phyloP scores from a whole-genome alignment of 768 basidiomycete genomes.

The Suillus subalutaceus region DNA sequence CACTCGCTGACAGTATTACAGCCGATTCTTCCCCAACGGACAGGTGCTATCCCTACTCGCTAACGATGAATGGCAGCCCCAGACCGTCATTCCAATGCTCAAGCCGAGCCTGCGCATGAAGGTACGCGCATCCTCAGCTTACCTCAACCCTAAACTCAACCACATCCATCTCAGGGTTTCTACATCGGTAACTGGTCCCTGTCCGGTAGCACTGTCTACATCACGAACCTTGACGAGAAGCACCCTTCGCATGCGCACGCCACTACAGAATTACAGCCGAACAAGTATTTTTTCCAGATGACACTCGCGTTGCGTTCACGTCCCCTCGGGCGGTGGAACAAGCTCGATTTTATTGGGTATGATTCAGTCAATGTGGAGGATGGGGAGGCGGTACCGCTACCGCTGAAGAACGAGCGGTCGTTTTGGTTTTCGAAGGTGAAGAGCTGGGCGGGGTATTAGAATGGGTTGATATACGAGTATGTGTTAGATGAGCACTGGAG shows the following conservation, averaged over 20 bases:
- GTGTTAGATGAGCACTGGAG: background rate
- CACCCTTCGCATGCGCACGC: conserved; percentile 16
- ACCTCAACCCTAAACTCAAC: conserved; percentile 6
- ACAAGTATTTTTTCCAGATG: conserved; percentile 77
- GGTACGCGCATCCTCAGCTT: conserved; percentile 38
- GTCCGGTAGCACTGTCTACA: conserved; percentile 57
- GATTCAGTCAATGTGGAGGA: conserved; percentile 75
- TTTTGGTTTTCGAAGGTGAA: conserved; percentile 94
- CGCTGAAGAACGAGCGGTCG: conserved; percentile 82
- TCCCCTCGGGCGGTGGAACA: conserved; percentile 81
- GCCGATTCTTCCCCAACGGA: conserved; percentile 88
- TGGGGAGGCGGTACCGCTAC: conserved; percentile 70
- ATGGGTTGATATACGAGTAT: background rate
- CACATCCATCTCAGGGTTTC: conserved; percentile 55
- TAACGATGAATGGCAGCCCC: conserved; percentile 74
- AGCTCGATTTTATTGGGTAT: conserved; percentile 73
- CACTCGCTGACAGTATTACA: conserved; percentile 29
- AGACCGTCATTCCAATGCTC: conserved; percentile 73
- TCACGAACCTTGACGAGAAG: conserved; percentile 67
- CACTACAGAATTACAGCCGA: conserved; percentile 20
- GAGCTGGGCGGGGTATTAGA: conserved; percentile 50
- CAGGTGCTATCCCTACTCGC: conserved; percentile 83
- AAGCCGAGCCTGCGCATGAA: conserved; percentile 80
- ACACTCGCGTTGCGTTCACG: conserved; percentile 69
- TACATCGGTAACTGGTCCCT: conserved; percentile 74